These are phyloP conservation scores for Pseudogymnoascus verrucosus DNA, from an alignment of 2,329 filamentous ascomycete species.

Conservation along the genomic window DNA sequence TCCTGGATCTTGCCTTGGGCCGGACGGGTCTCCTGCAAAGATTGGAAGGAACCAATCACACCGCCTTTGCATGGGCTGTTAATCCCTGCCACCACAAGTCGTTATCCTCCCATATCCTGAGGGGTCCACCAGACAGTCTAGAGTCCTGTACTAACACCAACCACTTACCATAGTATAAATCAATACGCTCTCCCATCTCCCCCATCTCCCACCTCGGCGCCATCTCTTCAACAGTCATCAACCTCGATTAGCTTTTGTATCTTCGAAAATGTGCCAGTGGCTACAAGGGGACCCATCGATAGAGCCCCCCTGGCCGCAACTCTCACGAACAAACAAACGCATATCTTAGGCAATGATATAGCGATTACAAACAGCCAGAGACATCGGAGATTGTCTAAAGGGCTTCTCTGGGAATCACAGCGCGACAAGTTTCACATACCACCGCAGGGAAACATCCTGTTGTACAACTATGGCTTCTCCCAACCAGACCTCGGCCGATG, in stretches of 20 bases:
- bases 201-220: slow-evolving; percentile 5
- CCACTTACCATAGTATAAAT: neutral
- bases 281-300: slow-evolving; percentile 3
- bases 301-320: slow-evolving; percentile 8
- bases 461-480: neutral
- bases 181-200: slow-evolving; percentile 2
- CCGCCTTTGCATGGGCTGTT: neutral
- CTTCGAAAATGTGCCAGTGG: slow-evolving; percentile 7
- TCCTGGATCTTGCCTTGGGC: neutral
- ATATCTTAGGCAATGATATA: neutral
- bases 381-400: neutral
- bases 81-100: slow-evolving; percentile 1
- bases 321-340: neutral
- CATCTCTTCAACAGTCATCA: neutral
- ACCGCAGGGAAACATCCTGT: neutral
- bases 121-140: slow-evolving; percentile 1
- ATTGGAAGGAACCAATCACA: slow-evolving; percentile 3
- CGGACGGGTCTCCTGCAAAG: neutral
- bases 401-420: neutral
- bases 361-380: neutral
- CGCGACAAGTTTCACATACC: neutral
- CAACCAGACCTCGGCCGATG: neutral
- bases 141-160: neutral
- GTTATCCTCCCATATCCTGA: slow-evolving; percentile 4
- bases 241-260: neutral